Evolutionary conservation across 2,329 filamentous ascomycete species (phyloP), one percentile per base, ranked within the genome.

Genomic region (Penicillium sp.): DNA sequence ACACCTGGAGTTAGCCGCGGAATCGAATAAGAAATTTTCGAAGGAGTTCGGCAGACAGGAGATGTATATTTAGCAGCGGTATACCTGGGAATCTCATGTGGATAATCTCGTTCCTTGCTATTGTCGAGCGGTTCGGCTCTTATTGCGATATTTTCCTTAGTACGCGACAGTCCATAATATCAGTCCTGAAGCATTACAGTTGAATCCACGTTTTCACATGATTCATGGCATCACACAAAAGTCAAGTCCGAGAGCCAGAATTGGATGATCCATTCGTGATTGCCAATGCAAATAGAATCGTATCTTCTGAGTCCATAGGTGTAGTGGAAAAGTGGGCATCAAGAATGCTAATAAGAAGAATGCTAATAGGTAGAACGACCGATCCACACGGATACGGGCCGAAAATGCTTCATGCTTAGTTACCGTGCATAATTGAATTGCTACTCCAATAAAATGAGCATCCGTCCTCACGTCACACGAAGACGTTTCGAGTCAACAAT

Each of bases 21-120:
- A 55, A 48, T 59, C 54, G 4, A 59, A 56, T 34, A 18, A 55
- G 44, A 59, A 55, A 37, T 58, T 60, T 57, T 60, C 42, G 2
- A 51, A 55, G 43, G 54, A 60, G 48, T 60, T 60, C 44, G 38
- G 55, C 18, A 60, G 37, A 24, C 13, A 60, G 51, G 24, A 31
- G 7, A 56, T 59, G 26, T 59, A 59, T 54, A 16, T 59, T 50
- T 59, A 54, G 26, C 6, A 22, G 31, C 26, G n/a, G n/a, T n/a
- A 50, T 51, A 37, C 48, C 26, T 56, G 38, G 43, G 38, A 48
- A 53, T 49, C 10, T 48, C 24, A 18, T 32, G 38, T 39, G 31
- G 54, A 48, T 43, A 39, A 48, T 43, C 18, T 34, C 29, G 48
- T 34, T 50, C 13, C n/a, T 42, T 13, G 8, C 14, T 26, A 22